Conservation (phyloP, 441 rosid species). For the Eruca vesicaria region DNA sequence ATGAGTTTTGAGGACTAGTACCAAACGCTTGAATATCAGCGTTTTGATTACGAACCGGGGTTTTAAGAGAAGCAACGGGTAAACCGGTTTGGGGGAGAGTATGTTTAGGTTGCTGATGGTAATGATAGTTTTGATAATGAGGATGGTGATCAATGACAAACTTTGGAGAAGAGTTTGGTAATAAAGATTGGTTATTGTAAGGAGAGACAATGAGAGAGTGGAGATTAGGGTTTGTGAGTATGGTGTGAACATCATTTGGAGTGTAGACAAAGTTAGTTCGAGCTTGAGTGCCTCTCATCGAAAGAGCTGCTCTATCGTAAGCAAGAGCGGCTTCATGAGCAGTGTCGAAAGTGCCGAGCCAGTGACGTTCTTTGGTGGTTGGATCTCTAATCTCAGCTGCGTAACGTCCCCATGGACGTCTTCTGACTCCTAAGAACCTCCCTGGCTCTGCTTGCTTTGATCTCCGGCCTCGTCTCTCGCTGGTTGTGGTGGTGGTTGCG, state of each 20-base stretch:
- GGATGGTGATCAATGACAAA: conserved; percentile 39
- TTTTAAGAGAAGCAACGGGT: conserved; percentile 27
- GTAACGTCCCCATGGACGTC: conserved; percentile 94
- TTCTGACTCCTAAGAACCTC: conserved; percentile 78
- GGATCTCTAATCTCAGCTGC: conserved; percentile 95
- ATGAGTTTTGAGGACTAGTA: conserved; percentile 30
- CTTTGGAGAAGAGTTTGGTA: conserved; percentile 44
- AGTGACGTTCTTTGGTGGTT: conserved; percentile 84
- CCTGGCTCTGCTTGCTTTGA: conserved; percentile 88
- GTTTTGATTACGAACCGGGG: conserved; percentile 27
- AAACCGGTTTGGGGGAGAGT: conserved; percentile 21
- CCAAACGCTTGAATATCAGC: conserved; percentile 33
- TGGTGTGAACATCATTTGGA: conserved; percentile 37
- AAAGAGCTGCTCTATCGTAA: conserved; percentile 87
- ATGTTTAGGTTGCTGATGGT: conserved; percentile 29
- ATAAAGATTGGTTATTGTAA: conserved; percentile 49
- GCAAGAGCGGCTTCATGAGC: conserved; percentile 93
- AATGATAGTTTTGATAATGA: conserved; percentile 32
- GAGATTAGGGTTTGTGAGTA: conserved; percentile 41
- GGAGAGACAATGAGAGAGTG: conserved; percentile 44
- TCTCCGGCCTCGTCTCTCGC: conserved; percentile 72
- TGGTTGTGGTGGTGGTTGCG: conserved; percentile 29
- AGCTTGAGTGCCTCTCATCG: conserved; percentile 86
- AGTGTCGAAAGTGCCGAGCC: conserved; percentile 92
- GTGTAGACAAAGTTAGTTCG: conserved; percentile 75